phyloP scores from a whole-genome alignment of 2,329 filamentous ascomycete species.

The Curvularia sp. region DNA sequence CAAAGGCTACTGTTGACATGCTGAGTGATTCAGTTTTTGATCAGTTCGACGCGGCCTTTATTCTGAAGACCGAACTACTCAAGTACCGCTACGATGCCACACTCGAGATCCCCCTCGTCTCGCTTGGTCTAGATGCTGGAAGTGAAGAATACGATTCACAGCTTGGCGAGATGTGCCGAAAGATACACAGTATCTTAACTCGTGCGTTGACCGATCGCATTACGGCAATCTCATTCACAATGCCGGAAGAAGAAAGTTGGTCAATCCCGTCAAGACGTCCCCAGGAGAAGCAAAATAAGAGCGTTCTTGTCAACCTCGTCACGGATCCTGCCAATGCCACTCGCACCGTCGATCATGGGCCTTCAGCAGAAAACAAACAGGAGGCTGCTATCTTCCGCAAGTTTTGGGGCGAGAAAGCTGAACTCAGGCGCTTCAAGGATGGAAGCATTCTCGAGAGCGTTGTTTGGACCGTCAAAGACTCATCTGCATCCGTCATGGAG shows the following conservation, averaged over 20 bases:
- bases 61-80: constrained; percentile 63
- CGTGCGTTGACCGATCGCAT: constrained; percentile 79
- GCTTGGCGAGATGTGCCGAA: constrained; percentile 55
- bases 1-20: constrained; percentile 74
- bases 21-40: constrained; percentile 76
- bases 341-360: constrained; percentile 85
- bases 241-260: constrained; percentile 47
- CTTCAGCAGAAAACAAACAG: constrained; percentile 82
- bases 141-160: constrained; percentile 37
- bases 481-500: constrained; percentile 71
- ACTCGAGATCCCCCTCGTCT: constrained; percentile 50
- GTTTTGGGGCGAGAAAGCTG: constrained; percentile 95
- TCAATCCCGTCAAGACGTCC: constrained; percentile 38
- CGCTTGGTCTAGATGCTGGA: constrained; percentile 35
- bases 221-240: constrained; percentile 62
- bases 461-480: constrained; percentile 73
- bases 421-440: constrained; percentile 92
- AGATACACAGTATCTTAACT: constrained; percentile 69
- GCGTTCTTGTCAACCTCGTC: constrained; percentile 70
- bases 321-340: constrained; percentile 75
- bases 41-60: constrained; percentile 86
- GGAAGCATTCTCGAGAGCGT: constrained; percentile 92
- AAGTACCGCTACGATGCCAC: constrained; percentile 64
- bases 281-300: constrained; percentile 38
- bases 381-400: constrained; percentile 81